A percentile compares a stretch with the other conserved stretches of the same genome.
These are phyloP conservation scores for Phylloporus arenicola DNA, from an alignment of 768 basidiomycete species.

Conservation along the genomic window DNA sequence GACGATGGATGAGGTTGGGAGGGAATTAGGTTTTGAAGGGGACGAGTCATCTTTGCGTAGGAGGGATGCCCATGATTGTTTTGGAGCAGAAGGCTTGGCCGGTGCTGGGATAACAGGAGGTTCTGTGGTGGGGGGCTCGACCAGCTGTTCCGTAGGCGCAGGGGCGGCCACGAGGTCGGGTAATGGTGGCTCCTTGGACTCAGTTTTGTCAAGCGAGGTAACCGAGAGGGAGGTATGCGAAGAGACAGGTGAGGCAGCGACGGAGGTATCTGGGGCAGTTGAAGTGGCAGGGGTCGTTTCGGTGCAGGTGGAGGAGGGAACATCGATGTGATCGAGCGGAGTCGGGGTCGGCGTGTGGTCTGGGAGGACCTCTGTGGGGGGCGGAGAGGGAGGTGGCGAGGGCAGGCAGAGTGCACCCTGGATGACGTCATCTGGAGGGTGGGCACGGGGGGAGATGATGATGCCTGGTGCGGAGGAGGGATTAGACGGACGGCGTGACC, in stretches of 20 bases:
- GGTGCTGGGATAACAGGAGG: slow-evolving; percentile 13
- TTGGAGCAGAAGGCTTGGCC: slow-evolving; percentile 39
- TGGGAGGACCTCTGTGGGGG: slow-evolving; percentile 11
- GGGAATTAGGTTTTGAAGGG: slow-evolving; percentile 39
- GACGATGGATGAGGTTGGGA: slow-evolving; percentile 67
- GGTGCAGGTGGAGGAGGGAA: slow-evolving; percentile 41
- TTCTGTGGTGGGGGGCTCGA: background rate
- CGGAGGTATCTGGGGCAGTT: slow-evolving; percentile 43
- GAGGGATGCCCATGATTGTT: slow-evolving; percentile 69
- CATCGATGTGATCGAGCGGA: slow-evolving; percentile 27
- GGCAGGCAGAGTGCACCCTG: slow-evolving; percentile 48
- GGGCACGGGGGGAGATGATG: slow-evolving; percentile 61
- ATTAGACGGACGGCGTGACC: slow-evolving; percentile 66
- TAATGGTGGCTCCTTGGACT: slow-evolving; percentile 5
- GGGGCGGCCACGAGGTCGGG: slow-evolving; percentile 11
- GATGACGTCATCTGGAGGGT: slow-evolving; percentile 56
- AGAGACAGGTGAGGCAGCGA: slow-evolving; percentile 52
- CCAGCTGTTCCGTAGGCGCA: slow-evolving; percentile 2
- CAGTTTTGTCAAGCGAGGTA: slow-evolving; percentile 15
- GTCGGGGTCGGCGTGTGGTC: slow-evolving; percentile 5
- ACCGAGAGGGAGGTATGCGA: slow-evolving; percentile 55
- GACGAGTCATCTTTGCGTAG: slow-evolving; percentile 43
- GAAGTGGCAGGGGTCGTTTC: slow-evolving; percentile 49
- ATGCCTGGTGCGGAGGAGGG: slow-evolving; percentile 62
- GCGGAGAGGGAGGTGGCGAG: slow-evolving; percentile 47